phyloP scores from a whole-genome alignment of 1,139 yeast species.

The Arxiozyma heterogenica region DNA sequence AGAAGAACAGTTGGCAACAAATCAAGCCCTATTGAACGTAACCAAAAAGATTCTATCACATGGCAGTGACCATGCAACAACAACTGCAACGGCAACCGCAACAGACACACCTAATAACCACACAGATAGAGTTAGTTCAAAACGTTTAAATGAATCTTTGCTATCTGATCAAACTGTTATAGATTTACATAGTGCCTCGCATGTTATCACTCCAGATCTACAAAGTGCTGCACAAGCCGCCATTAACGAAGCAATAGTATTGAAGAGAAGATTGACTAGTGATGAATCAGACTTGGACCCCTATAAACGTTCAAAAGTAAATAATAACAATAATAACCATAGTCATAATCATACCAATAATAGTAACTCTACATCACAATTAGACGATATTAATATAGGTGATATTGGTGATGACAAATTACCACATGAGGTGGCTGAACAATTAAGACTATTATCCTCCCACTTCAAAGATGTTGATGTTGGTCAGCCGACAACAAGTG shows the following conservation, averaged over 20 bases:
- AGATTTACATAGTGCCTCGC: neutral
- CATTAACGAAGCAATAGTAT: constrained; percentile 19
- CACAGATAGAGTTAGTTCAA: neutral
- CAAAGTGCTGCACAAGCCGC: constrained; percentile 28
- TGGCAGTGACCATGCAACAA: neutral
- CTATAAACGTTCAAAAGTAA: neutral
- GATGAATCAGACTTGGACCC: neutral
- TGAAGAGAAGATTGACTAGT: constrained; percentile 10
- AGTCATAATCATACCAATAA: too few relatives aligned
- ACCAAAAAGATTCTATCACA: neutral
- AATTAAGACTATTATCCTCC: constrained; percentile 27
- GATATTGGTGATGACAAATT: constrained; percentile 24
- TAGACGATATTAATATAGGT: constrained; percentile 16
- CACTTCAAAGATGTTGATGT: constrained; percentile 30
- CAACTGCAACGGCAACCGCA: neutral
- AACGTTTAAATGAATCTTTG: constrained; percentile 4
- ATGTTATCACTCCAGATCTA: constrained; percentile 11
- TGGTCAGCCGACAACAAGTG: constrained; percentile 5
- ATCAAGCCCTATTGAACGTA: neutral
- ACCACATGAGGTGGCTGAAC: constrained; percentile 32
- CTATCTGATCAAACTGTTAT: neutral
- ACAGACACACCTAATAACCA: neutral
- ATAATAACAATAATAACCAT: constrained; percentile 1
- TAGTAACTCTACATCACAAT: neutral
- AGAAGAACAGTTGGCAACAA: neutral